These are phyloP conservation scores for Cladorrhinum sp. DNA, from an alignment of 2,329 filamentous ascomycete genomes.

Conservation along the genomic window DNA sequence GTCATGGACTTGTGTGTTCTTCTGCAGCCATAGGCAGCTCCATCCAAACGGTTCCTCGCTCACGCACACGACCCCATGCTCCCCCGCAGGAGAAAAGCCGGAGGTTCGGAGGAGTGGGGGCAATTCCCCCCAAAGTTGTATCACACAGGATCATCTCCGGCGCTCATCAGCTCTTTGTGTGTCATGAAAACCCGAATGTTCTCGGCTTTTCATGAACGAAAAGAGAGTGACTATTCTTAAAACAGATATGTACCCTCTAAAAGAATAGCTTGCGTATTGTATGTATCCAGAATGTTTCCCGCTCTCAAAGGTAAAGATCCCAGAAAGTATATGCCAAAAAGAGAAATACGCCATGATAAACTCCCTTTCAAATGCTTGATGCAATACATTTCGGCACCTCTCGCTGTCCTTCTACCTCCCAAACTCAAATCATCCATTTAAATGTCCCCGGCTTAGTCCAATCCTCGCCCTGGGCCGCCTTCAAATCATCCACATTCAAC, in stretches of 20 bases:
- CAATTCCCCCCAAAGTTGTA: not conserved
- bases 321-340: not conserved
- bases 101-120: constrained; percentile 26
- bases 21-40: not conserved
- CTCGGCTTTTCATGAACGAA: not conserved
- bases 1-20: constrained; percentile 2
- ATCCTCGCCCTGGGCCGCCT: constrained; percentile 40
- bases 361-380: not conserved
- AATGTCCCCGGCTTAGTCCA: constrained; percentile 33
- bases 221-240: too few relatives aligned
- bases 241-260: too few relatives aligned
- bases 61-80: not conserved
- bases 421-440: constrained; percentile 1
- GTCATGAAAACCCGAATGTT: not conserved
- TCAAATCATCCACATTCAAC: constrained; percentile 60
- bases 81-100: constrained; percentile 29
- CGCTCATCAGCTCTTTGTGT: not conserved
- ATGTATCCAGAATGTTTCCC: not conserved
- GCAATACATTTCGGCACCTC: not conserved
- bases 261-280: too few relatives aligned
- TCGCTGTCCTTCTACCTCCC: not conserved
- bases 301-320: not conserved
- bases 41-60: not conserved
- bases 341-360: not conserved
- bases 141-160: not conserved